Evolutionary conservation across 345 rosid species (phyloP), one percentile per base, ranked within the genome.

Genomic region (Citrus trifoliata): DNA sequence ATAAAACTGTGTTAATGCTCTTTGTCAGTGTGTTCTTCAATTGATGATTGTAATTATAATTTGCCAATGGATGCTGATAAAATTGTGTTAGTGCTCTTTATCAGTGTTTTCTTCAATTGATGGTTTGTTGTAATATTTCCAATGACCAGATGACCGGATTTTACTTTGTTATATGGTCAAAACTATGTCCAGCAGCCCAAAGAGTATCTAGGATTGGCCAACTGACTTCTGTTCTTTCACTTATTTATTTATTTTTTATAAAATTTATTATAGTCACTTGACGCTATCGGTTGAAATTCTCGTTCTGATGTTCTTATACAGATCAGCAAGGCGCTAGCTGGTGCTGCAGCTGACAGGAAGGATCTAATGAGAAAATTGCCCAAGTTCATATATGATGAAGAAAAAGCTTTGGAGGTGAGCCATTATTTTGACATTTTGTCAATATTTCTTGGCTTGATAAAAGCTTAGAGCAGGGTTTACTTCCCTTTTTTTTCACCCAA

Each of bases 381-480:
- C 51, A 93, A 91, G 82, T 95, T 95, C 88, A 92, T 95, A n/a
- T 95, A 93, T 32, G 99, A 95, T 77, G 98, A 93, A 87, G 98
- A 95, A 70, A 95, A 93, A 80, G 93, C 93, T 79, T 86, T 92
- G 82, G 99, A 95, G 93, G 98, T 90, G 78, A 88, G 88, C 30
- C 67, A 38, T 80, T 53, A 27, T 67, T 67, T 7, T 35, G 58
- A 67, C 68, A 67, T 55, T 30, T 63, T 74, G 46, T 64, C 78
- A 25, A 16, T 74, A 35, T 28, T 67, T 53, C 18, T 61, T 80
- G 77, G 61, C 71, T 59, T 55, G 10, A 56, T 48, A 35, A 61
- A 28, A 2, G 10, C 6, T 21, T 38, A 2, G 56, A 66, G 67
- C 33, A 30, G 32, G 62, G 46, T 68, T 64, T 53, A 53, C 64